A percentile compares a stretch with the other conserved stretches of the same genome.
phyloP scores from a whole-genome alignment of 768 basidiomycete species.

The Leccinum barrowsii region DNA sequence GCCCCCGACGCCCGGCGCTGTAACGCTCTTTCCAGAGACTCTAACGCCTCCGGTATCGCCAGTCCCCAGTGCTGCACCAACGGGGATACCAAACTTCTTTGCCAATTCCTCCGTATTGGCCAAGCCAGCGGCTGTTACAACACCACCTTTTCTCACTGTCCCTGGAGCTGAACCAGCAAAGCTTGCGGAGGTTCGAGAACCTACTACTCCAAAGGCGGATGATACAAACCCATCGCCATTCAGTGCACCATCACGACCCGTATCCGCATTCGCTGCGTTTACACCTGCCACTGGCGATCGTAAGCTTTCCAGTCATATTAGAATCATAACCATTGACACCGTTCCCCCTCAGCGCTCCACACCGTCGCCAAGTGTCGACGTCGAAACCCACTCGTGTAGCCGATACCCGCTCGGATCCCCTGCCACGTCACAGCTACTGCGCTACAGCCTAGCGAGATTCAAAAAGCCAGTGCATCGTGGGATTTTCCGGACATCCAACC shows the following conservation, averaged over 20 bases:
- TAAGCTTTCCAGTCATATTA: too few relatives aligned
- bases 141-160: conserved; percentile 21
- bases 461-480: too few relatives aligned
- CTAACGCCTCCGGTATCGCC: conserved; percentile 2
- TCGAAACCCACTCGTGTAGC: too few relatives aligned
- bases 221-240: conserved; percentile 12
- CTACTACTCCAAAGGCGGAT: conserved; percentile 2
- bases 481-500: too few relatives aligned
- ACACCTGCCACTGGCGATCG: conserved; percentile 5
- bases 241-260: conserved; percentile 6
- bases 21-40: conserved; percentile 15
- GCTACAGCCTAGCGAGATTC: too few relatives aligned
- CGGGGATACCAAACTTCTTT: conserved; percentile 62
- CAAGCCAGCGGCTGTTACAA: conserved; percentile 30
- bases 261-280: conserved; percentile 4
- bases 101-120: conserved; percentile 46
- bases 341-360: too few relatives aligned
- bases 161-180: conserved; percentile 14
- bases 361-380: too few relatives aligned
- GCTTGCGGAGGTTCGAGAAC: not conserved
- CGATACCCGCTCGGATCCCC: too few relatives aligned
- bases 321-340: too few relatives aligned
- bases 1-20: conserved; percentile 25
- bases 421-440: too few relatives aligned
- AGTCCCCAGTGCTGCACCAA: not conserved